Percentiles rank a stretch among this genome's conserved stretches.
These are phyloP conservation scores for Cercospora zeina DNA, from an alignment of 2,329 filamentous ascomycete genomes.

Conservation along the genomic window DNA sequence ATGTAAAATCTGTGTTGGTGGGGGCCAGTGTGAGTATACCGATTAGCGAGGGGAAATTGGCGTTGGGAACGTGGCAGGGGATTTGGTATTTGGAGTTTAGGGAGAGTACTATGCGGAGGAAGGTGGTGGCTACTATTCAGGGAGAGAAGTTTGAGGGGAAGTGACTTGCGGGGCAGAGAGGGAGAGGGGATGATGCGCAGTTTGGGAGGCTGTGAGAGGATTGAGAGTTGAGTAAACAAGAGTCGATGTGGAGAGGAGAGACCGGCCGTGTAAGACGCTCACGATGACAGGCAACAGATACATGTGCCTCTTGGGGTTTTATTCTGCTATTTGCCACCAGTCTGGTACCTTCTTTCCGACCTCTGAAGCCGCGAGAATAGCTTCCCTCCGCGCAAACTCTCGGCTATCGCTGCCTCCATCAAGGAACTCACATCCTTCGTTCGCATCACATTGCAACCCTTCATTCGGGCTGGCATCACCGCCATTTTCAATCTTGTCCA, in stretches of 20 bases:
- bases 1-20: constrained; percentile 87
- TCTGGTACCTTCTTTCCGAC: no score
- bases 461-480: background rate
- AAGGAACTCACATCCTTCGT: background rate
- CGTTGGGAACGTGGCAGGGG: constrained; percentile 74
- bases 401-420: background rate
- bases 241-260: background rate
- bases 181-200: background rate
- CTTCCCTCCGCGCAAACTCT: background rate
- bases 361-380: background rate
- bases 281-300: no score
- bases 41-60: constrained; percentile 80
- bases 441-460: background rate
- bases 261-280: no score
- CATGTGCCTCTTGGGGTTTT: no score
- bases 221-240: background rate
- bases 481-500: background rate
- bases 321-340: no score
- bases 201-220: background rate
- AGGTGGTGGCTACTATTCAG: constrained; percentile 89
- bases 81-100: constrained; percentile 96
- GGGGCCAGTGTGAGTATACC: constrained; percentile 89
- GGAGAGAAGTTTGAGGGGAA: constrained; percentile 62
- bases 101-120: constrained; percentile 70
- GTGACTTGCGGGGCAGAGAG: constrained; percentile 21